Conservation (phyloP, 208 protist species). For the Balamuthia mandrillaris region DNA sequence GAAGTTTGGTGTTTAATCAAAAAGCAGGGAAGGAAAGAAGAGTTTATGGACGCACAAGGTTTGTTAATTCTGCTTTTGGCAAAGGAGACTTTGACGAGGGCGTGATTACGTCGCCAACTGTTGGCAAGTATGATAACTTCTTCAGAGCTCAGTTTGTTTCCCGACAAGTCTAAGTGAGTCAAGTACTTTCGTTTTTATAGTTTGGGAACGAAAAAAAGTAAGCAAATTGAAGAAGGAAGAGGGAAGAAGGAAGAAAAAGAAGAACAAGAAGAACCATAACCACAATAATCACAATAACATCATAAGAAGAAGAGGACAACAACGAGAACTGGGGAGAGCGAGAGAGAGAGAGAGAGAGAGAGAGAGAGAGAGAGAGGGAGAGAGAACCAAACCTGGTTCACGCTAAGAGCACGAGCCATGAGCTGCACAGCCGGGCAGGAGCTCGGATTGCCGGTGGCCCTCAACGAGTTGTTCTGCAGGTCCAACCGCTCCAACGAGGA, state of each 20-base stretch:
- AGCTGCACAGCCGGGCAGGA: background rate
- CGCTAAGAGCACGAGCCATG: too few species aligned
- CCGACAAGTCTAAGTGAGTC: conserved; percentile 17
- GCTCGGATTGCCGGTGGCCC: background rate
- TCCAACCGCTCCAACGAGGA: background rate
- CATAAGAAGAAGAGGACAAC: too few species aligned
- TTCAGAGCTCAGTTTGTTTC: background rate
- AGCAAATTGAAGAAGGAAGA: background rate
- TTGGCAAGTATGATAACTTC: background rate
- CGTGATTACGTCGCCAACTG: background rate
- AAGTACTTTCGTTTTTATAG: background rate
- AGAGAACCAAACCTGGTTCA: background rate
- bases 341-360: background rate
- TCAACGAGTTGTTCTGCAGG: background rate
- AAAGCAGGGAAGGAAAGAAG: background rate
- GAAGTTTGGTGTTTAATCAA: background rate
- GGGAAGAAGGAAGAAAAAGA: background rate
- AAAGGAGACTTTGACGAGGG: background rate
- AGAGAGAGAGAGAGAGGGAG: background rate
- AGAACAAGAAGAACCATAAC: too few species aligned
- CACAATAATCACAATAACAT: too few species aligned
- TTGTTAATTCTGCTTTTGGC: conserved; percentile 10
- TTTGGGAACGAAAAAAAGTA: background rate
- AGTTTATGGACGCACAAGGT: background rate
- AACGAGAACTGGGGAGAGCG: too few species aligned